These are phyloP conservation scores for Linum lewisii DNA, from an alignment of 345 rosid genomes.

Conservation along the genomic window DNA sequence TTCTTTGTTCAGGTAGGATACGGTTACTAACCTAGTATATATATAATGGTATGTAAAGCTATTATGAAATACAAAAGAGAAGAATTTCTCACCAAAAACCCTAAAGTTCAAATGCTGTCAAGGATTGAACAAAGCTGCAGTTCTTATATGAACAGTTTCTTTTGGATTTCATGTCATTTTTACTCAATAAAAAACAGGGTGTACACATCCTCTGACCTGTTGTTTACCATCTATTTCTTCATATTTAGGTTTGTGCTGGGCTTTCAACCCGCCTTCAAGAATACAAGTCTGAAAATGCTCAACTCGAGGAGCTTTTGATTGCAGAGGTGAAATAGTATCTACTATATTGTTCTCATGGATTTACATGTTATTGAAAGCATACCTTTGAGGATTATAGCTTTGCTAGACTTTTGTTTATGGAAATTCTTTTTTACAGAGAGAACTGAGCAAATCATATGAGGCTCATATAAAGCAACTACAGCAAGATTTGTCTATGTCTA, in stretches of 20 bases:
- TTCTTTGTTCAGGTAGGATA: too few relatives aligned
- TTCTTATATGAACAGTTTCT: neutral
- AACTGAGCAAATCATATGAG: constrained; percentile 84
- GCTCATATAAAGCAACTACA: constrained; percentile 76
- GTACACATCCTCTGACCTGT: neutral
- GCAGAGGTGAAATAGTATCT: constrained; percentile 54
- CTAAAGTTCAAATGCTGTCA: neutral
- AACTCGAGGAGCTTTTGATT: constrained; percentile 94
- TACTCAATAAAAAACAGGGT: neutral
- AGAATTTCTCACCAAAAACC: too few relatives aligned
- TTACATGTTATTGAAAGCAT: constrained; percentile 4
- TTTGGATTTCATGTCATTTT: neutral
- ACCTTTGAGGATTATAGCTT: constrained; percentile 3
- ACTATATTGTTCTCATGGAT: neutral
- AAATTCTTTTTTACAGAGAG: constrained; percentile 54
- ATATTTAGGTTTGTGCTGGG: constrained; percentile 80
- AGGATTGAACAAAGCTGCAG: neutral
- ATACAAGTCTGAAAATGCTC: constrained; percentile 90
- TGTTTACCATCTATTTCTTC: constrained; percentile 6
- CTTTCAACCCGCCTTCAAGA: constrained; percentile 96
- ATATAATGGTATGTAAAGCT: too few relatives aligned
- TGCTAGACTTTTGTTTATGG: constrained; percentile 13
- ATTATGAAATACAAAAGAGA: too few relatives aligned
- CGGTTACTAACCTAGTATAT: too few relatives aligned
- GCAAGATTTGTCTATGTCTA: constrained; percentile 63